Evolutionary conservation across 1,284 basidiomycete species (phyloP), one percentile per base, ranked within the genome.

Genomic region (Microbotryum lychnidis-dioicae): DNA sequence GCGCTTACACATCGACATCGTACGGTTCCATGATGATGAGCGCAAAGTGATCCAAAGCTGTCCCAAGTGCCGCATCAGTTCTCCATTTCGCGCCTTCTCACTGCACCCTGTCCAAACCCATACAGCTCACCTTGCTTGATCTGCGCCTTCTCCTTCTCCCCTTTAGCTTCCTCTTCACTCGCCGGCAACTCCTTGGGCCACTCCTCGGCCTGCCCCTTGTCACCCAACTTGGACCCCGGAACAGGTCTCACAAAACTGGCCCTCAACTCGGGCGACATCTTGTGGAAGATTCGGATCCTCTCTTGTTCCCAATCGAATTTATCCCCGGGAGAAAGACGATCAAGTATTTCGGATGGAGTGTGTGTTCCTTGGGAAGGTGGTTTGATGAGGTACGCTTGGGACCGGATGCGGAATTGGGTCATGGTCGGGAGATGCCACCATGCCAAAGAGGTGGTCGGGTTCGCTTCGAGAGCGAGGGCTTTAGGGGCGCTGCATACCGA

Each of bases 301-400:
- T 76, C 75, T 9, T 63, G 61, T 49, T 73, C 74, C 75, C 75
- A 76, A 57, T 73, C 69, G 63, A 76, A 76, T 5, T 59, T 33
- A 12, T 60, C 50, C 47, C 60, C 33, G 9, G 66, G 69, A 4
- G 62, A 58, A 37, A 70, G 65, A 10, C 57, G 49, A 57, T 58
- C 12, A 59, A 55, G 63, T 71, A 62, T 12, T 59, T 27, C 16
- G 48, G 12, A 57, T 42, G 6, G 25, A 37, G n/a, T 44, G 53
- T 23, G 67, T 44, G 23, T 47, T n/a, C 2, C 33, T 16, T 56
- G 51, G n/a, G 56, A 33, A 1, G 70, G 59, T 0, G 67, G 60
- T 9, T 74, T 71, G 44, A 76, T 58, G 48, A 76, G 68, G 63
- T 74, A 75, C 6, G 75, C 71, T 16, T 67, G 62, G 23, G 74